Percentiles rank a stretch among this genome's conserved stretches.
phyloP scores from a whole-genome alignment of 1,284 basidiomycete species.

The Ustilago nuda region DNA sequence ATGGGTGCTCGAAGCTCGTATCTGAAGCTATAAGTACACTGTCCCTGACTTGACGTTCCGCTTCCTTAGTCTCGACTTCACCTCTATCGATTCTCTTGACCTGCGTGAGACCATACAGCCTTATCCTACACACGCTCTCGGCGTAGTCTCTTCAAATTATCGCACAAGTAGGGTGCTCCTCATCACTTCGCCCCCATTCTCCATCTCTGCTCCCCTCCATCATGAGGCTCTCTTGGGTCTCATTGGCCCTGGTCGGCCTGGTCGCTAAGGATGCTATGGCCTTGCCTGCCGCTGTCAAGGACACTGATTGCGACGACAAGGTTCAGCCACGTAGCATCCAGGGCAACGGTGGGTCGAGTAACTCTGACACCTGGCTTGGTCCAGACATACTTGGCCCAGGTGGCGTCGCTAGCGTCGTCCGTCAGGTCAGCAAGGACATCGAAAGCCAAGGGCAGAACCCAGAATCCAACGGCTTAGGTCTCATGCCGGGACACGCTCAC shows the following conservation, averaged over 20 bases:
- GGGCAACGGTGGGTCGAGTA: neutral
- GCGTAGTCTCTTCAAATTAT: neutral
- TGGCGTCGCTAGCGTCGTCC: slow-evolving; percentile 2
- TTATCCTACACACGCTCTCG: too few relatives aligned
- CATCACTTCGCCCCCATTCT: neutral
- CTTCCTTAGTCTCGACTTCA: neutral
- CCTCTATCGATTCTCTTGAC: neutral
- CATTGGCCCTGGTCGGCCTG: slow-evolving; percentile 15
- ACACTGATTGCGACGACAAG: neutral
- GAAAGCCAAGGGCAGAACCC: neutral
- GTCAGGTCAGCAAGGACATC: neutral
- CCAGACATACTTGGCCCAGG: slow-evolving; percentile 10
- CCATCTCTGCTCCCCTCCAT: neutral
- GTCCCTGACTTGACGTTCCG: neutral
- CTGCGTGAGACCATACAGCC: neutral
- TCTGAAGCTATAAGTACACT: slow-evolving; percentile 7
- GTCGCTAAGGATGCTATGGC: slow-evolving; percentile 11
- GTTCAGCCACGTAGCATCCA: neutral
- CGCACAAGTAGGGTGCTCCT: neutral
- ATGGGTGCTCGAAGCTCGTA: neutral
- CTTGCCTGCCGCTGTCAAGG: slow-evolving; percentile 10
- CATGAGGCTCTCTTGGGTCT: slow-evolving; percentile 32
- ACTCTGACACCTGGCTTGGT: slow-evolving; percentile 10
- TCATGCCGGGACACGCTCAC: slow-evolving; percentile 12
- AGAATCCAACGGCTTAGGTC: slow-evolving; percentile 19